These are phyloP conservation scores for Ceratobasidium sp. DNA, from an alignment of 1,284 basidiomycete species.

Conservation along the genomic window DNA sequence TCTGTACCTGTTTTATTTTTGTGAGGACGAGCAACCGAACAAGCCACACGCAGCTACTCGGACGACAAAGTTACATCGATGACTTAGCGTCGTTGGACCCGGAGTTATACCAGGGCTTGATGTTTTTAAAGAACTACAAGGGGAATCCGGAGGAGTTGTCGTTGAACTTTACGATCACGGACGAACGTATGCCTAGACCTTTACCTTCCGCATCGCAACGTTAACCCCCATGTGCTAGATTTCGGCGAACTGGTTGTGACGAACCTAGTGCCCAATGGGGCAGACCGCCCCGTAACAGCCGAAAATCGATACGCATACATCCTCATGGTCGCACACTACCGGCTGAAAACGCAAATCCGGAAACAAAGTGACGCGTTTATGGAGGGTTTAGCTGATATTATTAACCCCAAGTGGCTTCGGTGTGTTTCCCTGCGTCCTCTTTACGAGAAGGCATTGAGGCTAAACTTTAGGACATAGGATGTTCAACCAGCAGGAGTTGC, in stretches of 20 bases:
- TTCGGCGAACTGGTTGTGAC: constrained; percentile 85
- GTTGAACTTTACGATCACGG: constrained; percentile 89
- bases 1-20: constrained; percentile 43
- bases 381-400: constrained; percentile 88
- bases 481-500: constrained; percentile 95
- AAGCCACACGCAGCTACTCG: constrained; percentile 76
- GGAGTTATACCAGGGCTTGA: constrained; percentile 91
- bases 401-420: constrained; percentile 91
- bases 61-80: constrained; percentile 88
- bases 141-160: constrained; percentile 93
- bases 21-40: neutral
- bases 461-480: constrained; percentile 66
- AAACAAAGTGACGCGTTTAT: constrained; percentile 83
- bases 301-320: constrained; percentile 95
- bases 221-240: constrained; percentile 65
- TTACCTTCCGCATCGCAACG: neutral
- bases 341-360: constrained; percentile 89
- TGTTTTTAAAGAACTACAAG: constrained; percentile 93
- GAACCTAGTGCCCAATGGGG: constrained; percentile 87
- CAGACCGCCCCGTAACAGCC: constrained; percentile 87
- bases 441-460: neutral
- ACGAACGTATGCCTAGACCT: constrained; percentile 74
- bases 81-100: constrained; percentile 93
- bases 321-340: constrained; percentile 89
- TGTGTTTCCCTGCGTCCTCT: constrained; percentile 59